Base-by-base conservation (phyloP, 2,329 filamentous ascomycete genomes). In the Talaromyces albobiverticillius region DNA sequence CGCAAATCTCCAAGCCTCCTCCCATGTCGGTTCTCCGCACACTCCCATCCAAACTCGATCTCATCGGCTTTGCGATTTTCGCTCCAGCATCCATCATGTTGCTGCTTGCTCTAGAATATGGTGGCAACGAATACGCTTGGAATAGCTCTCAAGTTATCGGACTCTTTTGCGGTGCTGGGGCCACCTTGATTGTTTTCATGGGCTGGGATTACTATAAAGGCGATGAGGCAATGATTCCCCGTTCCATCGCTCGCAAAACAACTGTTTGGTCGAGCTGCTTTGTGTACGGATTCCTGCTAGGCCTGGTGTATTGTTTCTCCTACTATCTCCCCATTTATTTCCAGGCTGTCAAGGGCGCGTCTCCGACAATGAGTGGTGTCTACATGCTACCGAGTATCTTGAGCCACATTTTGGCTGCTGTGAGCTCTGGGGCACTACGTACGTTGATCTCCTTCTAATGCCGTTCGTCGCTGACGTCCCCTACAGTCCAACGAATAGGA, bases 291-390 rank as follows among this genome's bases (percentile, higher is more conserved):
- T 46, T 53, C 8, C 34, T 53, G 13, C 16, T 29, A 20, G 51
- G 51, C 16, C n/a, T 16, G 3, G 8, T 46, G 13, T 40, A 38
- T 4, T 14, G 14, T 16, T 14, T n/a, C 14, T 38, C 69, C 9
- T 69, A 75, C 59, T 66, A 50, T 20, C 48, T 61, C 10, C 59
- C 59, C 5, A 49, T 55, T 25, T 61, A 52, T 26, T 52, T 52
- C 25, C 49, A 52, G 32, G 40, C n/a, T 4, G 32, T 52, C 26
- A 52, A 52, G 57, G 42, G 51, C n/a, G 7, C 66, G 3, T 62
- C 65, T 0, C 69, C 77, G 0, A 59, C 62, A 0, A 57, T 65
- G 0, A 65, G 71, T 3, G 67, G 70, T 2, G 57, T 71, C 1
- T 53, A 61, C 2, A 57, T 71, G 2, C 60, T 72, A 8, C 64